Percentiles rank a stretch among this genome's conserved stretches.
Evolutionary conservation across 192 early-diverging fungal genomes (phyloP).

Genomic region (Coemansia sp.): DNA sequence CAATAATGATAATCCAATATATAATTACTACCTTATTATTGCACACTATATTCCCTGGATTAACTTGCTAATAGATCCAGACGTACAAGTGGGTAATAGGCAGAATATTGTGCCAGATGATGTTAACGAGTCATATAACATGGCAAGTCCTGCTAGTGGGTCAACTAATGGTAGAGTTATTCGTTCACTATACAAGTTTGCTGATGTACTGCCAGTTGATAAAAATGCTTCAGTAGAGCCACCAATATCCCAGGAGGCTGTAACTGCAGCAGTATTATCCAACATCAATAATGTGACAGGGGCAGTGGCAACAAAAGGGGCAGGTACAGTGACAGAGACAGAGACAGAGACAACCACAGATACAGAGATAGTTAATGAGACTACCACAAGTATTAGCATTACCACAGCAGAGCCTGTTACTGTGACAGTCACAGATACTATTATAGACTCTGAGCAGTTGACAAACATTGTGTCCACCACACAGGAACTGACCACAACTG

Average conservation of each 20-base stretch:
- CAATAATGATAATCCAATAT: neutral
- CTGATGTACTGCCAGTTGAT: neutral
- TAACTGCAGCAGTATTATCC: no score
- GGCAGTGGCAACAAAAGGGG: no score
- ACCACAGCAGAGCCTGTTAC: neutral
- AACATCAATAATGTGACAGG: no score
- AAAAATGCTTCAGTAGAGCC: no score
- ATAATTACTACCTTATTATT: constrained; percentile 28
- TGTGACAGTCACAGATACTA: neutral
- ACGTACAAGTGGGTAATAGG: neutral
- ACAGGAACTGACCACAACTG: neutral
- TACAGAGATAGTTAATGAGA: neutral
- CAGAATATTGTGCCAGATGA: neutral
- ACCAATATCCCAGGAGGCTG: no score
- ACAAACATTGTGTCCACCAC: neutral
- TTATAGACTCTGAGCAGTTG: neutral
- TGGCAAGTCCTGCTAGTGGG: neutral
- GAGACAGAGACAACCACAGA: neutral
- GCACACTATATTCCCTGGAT: constrained; percentile 31
- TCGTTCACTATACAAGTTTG: neutral
- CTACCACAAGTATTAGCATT: neutral
- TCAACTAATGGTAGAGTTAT: neutral
- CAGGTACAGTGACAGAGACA: neutral
- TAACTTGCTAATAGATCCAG: neutral
- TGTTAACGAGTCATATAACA: neutral